Evolutionary conservation across 1,284 basidiomycete species (phyloP), one percentile per base, ranked within the genome.

Genomic region (Thecaphora thlaspeos): DNA sequence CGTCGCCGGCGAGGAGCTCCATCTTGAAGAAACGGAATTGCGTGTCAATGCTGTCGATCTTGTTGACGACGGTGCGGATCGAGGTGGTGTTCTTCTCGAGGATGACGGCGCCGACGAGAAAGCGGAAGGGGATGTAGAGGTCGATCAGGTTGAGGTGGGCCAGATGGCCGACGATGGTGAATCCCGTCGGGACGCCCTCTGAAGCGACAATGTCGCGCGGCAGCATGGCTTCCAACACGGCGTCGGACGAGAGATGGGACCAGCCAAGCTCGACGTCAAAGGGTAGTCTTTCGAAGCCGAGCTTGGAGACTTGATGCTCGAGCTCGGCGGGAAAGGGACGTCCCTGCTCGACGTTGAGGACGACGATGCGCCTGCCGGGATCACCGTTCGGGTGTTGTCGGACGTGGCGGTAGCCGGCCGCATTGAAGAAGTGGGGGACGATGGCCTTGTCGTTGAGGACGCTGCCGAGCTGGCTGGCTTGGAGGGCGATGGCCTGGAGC

Each of bases 1-100:
- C 83, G 54, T 90, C 87, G 12, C 95, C 95, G 0, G 94, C 93
- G 19, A 99, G 82, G 2, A 97, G 83, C 74, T 99, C 95, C 95
- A 99, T 98, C 68, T 89, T 84, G 79, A 99, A 98, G 62, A 92
- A 89, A 19, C 95, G 86, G 79, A 92, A 98, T 74, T 89, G 82
- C 21, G 83, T 86, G 72, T 92, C 87, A 61, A 97, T 97, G 19
- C 80, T 84, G 71, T 95, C 86, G 19, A 96, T 81, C 78, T 98
- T 99, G 82, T 98, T 97, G 41, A 99, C 92, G 2, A 98, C 91
- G 0, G 94, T 98, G 61, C 83, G 84, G 41, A 95, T 83, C 9
- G 80, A 80, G 17, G 83, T 82, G 68, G 89, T 89, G 48, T 76
- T 75, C 51, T 74, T 70, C 42, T 56, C 65, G 34, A 77, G 57